Base-by-base conservation (phyloP, 208 protist species). In the Trypanosoma cruzi region DNA sequence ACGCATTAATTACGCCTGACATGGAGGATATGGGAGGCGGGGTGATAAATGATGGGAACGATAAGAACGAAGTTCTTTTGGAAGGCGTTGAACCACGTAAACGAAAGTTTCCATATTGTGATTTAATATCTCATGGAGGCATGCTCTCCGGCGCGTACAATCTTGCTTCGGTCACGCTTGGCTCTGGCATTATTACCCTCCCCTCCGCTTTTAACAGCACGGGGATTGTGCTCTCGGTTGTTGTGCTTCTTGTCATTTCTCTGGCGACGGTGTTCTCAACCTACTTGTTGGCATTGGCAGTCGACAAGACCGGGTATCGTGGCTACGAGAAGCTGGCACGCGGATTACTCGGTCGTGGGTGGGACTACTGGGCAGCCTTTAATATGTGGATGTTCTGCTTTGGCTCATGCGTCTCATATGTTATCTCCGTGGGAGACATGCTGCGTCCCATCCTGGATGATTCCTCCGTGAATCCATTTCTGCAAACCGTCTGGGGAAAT, bases 321-420 rank as follows among this genome's bases (percentile, higher is more conserved):
- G 81, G 79, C 55, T 90, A 82, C 65, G 85, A 90, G 63, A 62
- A 81, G 44, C 61, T 84, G 22, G 74, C 80, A 37, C 76, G 76
- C 14, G 40, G 58, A 29, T 49, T 90, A 34, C 63, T 88, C 53
- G 81, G 85, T 24, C 67, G 42, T 20, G 71, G 73, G 3, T 70
- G 67, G 42, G 83, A 84, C 57, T 81, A 84, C 55, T 57, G 81
- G 20, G 65, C 83, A 1, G 82, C 76, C 28, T 69, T 86, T 34
- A 75, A 82, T 26, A 88, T 88, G 77, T 85, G 77, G 71, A 46
- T 80, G 28, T 54, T 88, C 11, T 90, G 85, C 71, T 88, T 83
- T 60, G 85, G 85, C 20, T 78, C 74, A 8, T 70, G 74, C 28
- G 66, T 90, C 1, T 79, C 82, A 18, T 90, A 90, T 71, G 68